Evolutionary conservation across 306 rosid species (phyloP).

Genomic region (Quercus rubra): DNA sequence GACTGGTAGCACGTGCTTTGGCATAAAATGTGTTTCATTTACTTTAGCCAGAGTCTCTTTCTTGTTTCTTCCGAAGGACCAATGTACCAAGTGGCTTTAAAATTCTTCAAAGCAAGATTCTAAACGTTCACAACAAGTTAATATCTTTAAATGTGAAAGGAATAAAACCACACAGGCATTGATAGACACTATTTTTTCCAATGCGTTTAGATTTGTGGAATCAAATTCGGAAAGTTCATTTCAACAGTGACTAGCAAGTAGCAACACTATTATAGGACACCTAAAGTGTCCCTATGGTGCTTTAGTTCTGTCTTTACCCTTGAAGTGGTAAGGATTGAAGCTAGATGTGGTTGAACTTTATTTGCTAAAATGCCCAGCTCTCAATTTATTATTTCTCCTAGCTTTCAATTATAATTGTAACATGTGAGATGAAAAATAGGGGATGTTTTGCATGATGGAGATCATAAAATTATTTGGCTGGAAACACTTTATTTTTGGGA

Average conservation of each 20-base stretch:
- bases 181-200: not conserved
- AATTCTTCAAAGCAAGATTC: not conserved
- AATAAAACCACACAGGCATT: not conserved
- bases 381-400: not conserved
- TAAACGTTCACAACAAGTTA: not conserved
- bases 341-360: too few relatives aligned
- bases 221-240: not conserved
- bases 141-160: slow-evolving; percentile 2
- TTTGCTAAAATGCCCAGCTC: not conserved
- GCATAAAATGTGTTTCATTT: not conserved
- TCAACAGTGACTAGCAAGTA: not conserved
- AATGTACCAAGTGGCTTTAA: not conserved
- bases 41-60: slow-evolving; percentile 1
- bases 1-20: not conserved
- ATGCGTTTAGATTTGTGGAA: too few relatives aligned
- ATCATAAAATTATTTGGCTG: too few relatives aligned
- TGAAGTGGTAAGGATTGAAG: too few relatives aligned
- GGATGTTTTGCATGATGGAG: too few relatives aligned
- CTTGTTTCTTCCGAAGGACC: not conserved
- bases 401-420: too few relatives aligned
- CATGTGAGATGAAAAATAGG: too few relatives aligned
- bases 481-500: too few relatives aligned
- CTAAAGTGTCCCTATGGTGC: too few relatives aligned
- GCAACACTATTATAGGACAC: too few relatives aligned
- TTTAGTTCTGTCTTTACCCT: too few relatives aligned